Evolutionary conservation across 495 filamentous ascomycete species (phyloP).

Genomic region (Pyrenula massariospora): DNA sequence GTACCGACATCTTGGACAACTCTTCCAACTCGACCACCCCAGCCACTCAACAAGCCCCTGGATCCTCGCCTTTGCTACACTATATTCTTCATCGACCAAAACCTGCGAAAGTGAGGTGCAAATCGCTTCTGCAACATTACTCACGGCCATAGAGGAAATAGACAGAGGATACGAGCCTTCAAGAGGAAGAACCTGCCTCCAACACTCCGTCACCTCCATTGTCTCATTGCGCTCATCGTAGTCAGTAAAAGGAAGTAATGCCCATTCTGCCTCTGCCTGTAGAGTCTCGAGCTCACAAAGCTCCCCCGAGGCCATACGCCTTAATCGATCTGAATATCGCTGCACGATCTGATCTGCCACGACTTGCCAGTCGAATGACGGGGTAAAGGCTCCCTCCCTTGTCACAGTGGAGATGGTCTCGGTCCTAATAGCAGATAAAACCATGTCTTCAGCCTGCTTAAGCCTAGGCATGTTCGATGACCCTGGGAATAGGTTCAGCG

Average conservation of each 20-base stretch:
- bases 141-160: conserved; percentile 25
- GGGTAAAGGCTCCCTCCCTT: conserved; percentile 8
- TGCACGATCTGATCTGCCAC: conserved; percentile 48
- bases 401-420: conserved; percentile 29
- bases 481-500: conserved; percentile 35
- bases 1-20: conserved; percentile 38
- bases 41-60: conserved; percentile 34
- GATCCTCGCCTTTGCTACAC: conserved; percentile 16
- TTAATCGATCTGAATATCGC: conserved; percentile 42
- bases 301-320: conserved; percentile 29
- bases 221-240: conserved; percentile 23
- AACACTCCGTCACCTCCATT: conserved; percentile 33
- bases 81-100: conserved; percentile 14
- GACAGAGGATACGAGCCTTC: conserved; percentile 7
- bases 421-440: conserved; percentile 27
- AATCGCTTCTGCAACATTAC: conserved; percentile 31
- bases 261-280: conserved; percentile 28
- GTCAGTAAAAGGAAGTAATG: conserved; percentile 39
- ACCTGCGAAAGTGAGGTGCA: conserved; percentile 38
- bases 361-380: conserved; percentile 43
- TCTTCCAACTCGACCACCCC: conserved; percentile 50
- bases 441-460: conserved; percentile 14
- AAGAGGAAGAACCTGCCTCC: conserved; percentile 31
- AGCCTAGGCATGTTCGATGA: conserved; percentile 34
- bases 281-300: conserved; percentile 20